A percentile compares a stretch with the other conserved stretches of the same genome.
phyloP scores from a whole-genome alignment of 768 basidiomycete species.

The Podaxis pistillaris region DNA sequence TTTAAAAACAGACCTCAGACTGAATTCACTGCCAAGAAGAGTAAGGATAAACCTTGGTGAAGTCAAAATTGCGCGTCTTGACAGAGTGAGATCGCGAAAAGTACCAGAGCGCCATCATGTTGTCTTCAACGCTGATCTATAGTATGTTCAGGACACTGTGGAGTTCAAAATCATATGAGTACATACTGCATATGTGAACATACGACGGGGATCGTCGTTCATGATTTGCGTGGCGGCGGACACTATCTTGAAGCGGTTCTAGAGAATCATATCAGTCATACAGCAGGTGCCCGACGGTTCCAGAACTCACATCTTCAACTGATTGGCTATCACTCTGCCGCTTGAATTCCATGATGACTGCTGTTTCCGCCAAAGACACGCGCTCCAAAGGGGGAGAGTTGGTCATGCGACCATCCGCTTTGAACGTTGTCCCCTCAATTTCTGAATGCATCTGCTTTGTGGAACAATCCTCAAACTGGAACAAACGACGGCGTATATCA shows the following conservation, averaged over 20 bases:
- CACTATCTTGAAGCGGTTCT: background rate
- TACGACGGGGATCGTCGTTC: too few species aligned
- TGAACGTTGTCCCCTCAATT: background rate
- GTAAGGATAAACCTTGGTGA: background rate
- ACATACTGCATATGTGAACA: background rate
- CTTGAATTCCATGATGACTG: constrained; percentile 2
- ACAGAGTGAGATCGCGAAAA: constrained; percentile 10
- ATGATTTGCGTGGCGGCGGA: background rate
- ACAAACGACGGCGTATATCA: background rate
- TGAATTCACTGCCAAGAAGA: background rate
- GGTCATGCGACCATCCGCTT: background rate
- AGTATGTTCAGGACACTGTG: background rate
- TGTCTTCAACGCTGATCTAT: constrained; percentile 6
- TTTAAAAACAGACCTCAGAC: background rate
- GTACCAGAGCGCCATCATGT: background rate
- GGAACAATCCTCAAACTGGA: background rate
- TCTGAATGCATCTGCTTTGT: background rate
- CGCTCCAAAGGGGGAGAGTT: background rate
- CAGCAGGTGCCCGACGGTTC: background rate
- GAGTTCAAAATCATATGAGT: background rate
- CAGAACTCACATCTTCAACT: background rate
- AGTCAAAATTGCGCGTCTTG: background rate
- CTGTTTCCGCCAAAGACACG: background rate
- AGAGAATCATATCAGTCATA: background rate
- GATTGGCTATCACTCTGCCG: background rate